Percentiles rank a stretch among this genome's conserved stretches.
phyloP scores from a whole-genome alignment of 1,284 basidiomycete species.

The Marasmius oreades region DNA sequence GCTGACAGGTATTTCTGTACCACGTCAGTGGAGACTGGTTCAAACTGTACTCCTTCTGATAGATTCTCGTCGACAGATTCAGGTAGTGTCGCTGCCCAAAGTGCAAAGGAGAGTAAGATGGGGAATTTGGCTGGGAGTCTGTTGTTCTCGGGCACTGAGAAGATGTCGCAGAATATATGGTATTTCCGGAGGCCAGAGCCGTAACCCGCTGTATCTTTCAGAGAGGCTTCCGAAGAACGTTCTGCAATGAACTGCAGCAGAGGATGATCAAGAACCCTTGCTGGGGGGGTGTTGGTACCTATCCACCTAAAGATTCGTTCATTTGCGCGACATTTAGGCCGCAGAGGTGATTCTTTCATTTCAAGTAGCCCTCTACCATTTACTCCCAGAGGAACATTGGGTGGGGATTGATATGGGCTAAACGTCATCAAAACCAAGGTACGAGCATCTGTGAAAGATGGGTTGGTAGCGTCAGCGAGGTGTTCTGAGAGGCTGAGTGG shows the following conservation, averaged over 20 bases:
- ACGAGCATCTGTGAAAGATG: conserved; percentile 18
- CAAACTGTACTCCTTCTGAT: conserved; percentile 16
- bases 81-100: conserved; percentile 14
- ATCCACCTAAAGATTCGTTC: conserved; percentile 29
- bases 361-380: conserved; percentile 3
- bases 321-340: conserved; percentile 22
- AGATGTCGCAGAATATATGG: conserved; percentile 26
- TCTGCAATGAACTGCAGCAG: background rate
- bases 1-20: conserved; percentile 24
- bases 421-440: conserved; percentile 15
- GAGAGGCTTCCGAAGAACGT: conserved; percentile 8
- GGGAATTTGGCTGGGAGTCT: background rate
- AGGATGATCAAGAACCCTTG: conserved; percentile 19
- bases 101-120: conserved; percentile 1
- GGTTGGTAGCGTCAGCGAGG: conserved; percentile 16
- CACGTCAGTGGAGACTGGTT: conserved; percentile 19
- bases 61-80: background rate
- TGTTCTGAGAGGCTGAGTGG: conserved; percentile 15
- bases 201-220: conserved; percentile 18
- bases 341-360: conserved; percentile 20
- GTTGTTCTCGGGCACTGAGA: conserved; percentile 19
- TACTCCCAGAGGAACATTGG: background rate
- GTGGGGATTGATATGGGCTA: conserved; percentile 2
- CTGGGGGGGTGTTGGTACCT: conserved; percentile 25
- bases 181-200: conserved; percentile 25